These are phyloP conservation scores for Spiraea crenata DNA, from an alignment of 331 rosid species.

Conservation along the genomic window DNA sequence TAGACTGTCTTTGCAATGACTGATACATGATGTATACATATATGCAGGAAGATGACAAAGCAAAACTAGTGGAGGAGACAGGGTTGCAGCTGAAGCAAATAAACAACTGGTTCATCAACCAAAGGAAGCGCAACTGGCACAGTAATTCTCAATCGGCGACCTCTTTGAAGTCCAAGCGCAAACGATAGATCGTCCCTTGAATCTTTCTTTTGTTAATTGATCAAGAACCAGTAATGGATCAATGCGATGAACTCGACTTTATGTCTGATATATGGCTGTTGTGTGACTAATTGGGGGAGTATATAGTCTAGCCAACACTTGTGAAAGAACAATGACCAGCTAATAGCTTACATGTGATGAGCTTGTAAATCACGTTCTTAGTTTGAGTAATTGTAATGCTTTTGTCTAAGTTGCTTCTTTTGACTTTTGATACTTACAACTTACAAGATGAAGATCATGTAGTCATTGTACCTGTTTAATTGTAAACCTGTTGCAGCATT, in stretches of 20 bases:
- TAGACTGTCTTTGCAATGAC: background rate
- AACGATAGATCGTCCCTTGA: slow-evolving; percentile 45
- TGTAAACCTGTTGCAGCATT: background rate
- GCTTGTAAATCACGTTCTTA: slow-evolving; percentile 20
- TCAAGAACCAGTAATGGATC: slow-evolving; percentile 1
- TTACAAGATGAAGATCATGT: background rate
- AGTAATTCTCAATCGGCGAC: slow-evolving; percentile 92
- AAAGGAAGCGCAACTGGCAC: slow-evolving; percentile 98
- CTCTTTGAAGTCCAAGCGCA: slow-evolving; percentile 95
- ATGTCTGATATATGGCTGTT: slow-evolving; percentile 22
- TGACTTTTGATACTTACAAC: background rate
- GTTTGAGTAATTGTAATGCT: too few species aligned
- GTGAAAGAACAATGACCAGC: slow-evolving; percentile 18
- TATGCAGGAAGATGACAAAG: slow-evolving; percentile 96
- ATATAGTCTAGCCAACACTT: slow-evolving; percentile 8
- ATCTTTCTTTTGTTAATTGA: slow-evolving; percentile 6
- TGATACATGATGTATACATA: background rate
- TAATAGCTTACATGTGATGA: slow-evolving; percentile 20
- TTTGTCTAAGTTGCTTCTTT: background rate
- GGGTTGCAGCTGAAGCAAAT: slow-evolving; percentile 98
- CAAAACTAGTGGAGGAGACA: slow-evolving; percentile 95
- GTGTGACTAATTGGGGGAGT: slow-evolving; percentile 17
- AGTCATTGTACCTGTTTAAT: background rate
- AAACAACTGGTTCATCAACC: slow-evolving; percentile 97
- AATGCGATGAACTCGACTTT: slow-evolving; percentile 26